Conservation (phyloP, 2,329 filamentous ascomycete species). For the Ceratocystis huliohia region DNA sequence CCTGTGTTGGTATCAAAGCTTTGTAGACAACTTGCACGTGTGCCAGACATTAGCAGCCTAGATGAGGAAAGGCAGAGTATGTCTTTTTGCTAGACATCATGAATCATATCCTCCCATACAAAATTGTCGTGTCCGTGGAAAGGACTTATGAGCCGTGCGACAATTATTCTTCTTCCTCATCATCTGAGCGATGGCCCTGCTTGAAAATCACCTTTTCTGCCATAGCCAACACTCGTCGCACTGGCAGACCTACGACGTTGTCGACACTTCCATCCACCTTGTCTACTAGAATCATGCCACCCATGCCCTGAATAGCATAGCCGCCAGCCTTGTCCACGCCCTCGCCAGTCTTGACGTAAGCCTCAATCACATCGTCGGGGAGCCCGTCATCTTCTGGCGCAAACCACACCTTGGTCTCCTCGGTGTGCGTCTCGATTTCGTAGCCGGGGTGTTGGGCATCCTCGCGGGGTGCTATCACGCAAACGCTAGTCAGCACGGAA, state of each 20-base stretch:
- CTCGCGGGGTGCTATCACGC: constrained; percentile 66
- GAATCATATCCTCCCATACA: not conserved
- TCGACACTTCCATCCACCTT: constrained; percentile 81
- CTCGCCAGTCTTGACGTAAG: constrained; percentile 71
- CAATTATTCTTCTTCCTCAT: constrained; percentile 27
- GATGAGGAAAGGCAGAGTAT: no score
- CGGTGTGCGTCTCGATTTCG: constrained; percentile 63
- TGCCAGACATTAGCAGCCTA: not conserved
- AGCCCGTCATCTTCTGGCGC: constrained; percentile 47
- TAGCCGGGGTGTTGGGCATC: constrained; percentile 79
- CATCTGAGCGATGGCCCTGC: constrained; percentile 48
- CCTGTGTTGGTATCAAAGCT: not conserved
- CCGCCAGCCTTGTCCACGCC: constrained; percentile 93
- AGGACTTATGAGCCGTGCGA: not conserved
- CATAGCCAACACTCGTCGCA: constrained; percentile 62
- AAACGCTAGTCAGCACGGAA: constrained; percentile 76
- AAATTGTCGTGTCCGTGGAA: not conserved
- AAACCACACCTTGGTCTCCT: constrained; percentile 88
- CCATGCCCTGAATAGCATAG: constrained; percentile 85
- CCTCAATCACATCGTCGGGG: constrained; percentile 68
- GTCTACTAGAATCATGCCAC: constrained; percentile 74
- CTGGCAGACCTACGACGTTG: constrained; percentile 84
- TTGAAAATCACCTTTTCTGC: constrained; percentile 79
- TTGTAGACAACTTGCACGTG: not conserved
- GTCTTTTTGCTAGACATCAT: not conserved